Conservation (phyloP, 2,329 filamentous ascomycete species). For the Xylaria polymorpha region DNA sequence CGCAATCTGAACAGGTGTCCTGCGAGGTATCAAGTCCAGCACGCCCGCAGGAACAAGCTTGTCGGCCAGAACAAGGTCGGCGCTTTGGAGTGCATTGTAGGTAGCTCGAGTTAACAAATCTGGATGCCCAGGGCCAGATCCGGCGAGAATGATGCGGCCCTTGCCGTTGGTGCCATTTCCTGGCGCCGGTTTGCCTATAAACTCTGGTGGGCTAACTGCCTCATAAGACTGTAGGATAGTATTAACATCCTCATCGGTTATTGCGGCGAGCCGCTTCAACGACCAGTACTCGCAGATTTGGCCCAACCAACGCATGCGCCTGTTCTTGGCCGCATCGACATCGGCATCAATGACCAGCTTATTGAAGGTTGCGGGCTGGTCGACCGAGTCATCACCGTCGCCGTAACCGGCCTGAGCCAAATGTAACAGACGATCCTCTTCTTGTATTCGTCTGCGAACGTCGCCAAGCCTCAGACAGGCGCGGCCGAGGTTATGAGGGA, state of each 20-base stretch:
- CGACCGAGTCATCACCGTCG: conserved; percentile 69
- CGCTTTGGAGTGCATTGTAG: conserved; percentile 77
- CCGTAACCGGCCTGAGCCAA: conserved; percentile 52
- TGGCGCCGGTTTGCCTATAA: conserved; percentile 37
- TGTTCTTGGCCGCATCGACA: conserved; percentile 76
- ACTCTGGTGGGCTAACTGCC: conserved; percentile 36
- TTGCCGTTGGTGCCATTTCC: conserved; percentile 40
- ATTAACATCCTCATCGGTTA: conserved; percentile 84
- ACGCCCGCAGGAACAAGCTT: conserved; percentile 88
- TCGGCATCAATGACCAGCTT: conserved; percentile 80
- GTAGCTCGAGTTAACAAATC: conserved; percentile 89
- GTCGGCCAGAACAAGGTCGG: conserved; percentile 84
- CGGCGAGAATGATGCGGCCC: conserved; percentile 87
- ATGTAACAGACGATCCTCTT: conserved; percentile 70
- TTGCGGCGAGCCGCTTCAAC: conserved; percentile 79
- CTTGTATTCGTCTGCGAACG: conserved; percentile 76
- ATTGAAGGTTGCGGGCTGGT: conserved; percentile 87
- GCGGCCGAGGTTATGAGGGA: conserved; percentile 79
- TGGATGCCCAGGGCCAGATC: conserved; percentile 91
- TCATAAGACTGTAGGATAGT: conserved; percentile 79
- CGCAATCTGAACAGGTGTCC: conserved; percentile 90
- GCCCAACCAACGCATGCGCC: conserved; percentile 90
- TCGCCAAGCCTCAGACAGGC: conserved; percentile 83
- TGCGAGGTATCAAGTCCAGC: conserved; percentile 87
- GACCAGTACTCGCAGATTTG: conserved; percentile 99